These are phyloP conservation scores for Hymenoscyphus fructigenus DNA, from an alignment of 2,329 filamentous ascomycete genomes.

Conservation along the genomic window DNA sequence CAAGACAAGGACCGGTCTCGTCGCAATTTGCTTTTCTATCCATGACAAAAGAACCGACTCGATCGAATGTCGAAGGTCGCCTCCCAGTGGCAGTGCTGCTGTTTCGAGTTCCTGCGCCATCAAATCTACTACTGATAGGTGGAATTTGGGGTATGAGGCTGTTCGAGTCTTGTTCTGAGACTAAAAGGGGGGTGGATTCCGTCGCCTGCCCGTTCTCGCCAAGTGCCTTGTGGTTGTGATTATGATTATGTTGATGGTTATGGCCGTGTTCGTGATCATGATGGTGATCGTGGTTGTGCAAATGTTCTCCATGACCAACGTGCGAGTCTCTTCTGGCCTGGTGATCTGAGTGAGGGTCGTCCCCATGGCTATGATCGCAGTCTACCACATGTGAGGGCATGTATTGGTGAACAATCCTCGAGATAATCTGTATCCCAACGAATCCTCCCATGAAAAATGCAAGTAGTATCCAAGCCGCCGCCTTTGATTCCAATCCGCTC, in stretches of 20 bases:
- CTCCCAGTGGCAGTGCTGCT: constrained; percentile 30
- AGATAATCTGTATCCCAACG: constrained; percentile 72
- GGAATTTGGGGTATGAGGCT: constrained; percentile 10
- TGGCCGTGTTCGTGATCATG: background rate
- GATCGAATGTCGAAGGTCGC: constrained; percentile 53
- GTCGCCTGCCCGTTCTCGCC: constrained; percentile 20
- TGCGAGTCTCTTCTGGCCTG: constrained; percentile 20
- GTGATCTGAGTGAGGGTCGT: constrained; percentile 36
- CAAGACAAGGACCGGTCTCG: constrained; percentile 59
- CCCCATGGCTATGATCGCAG: constrained; percentile 74
- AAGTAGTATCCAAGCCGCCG: constrained; percentile 68
- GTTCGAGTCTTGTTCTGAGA: constrained; percentile 19
- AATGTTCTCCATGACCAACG: constrained; percentile 9
- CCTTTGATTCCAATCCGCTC: constrained; percentile 64
- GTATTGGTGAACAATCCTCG: constrained; percentile 68
- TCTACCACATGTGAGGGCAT: constrained; percentile 79
- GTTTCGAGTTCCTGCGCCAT: constrained; percentile 12
- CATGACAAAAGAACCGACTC: constrained; percentile 64
- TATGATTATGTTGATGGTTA: background rate
- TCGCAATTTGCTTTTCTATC: constrained; percentile 65
- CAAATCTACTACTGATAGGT: constrained; percentile 3
- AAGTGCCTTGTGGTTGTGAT: constrained; percentile 4
- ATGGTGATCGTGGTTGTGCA: background rate
- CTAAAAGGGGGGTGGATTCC: constrained; percentile 34
- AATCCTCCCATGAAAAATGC: constrained; percentile 70